Evolutionary conservation across 768 basidiomycete genomes (phyloP).

Genomic region (Boletus barrowsii): DNA sequence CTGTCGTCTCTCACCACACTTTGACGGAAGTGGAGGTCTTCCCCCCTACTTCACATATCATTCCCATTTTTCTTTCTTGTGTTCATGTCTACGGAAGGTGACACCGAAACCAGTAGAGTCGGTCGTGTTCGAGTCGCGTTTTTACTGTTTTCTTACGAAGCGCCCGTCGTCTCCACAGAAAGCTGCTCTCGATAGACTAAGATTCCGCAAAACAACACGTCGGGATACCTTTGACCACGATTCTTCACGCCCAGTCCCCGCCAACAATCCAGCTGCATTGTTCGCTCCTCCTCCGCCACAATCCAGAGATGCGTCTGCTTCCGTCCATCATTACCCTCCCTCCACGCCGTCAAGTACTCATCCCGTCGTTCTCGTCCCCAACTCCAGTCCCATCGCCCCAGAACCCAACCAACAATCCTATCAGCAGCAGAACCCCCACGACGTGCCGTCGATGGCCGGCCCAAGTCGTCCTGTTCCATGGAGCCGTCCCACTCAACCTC

Average conservation of each 20-base stretch:
- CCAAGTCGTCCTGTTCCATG: slow-evolving; percentile 37
- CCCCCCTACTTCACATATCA: slow-evolving; percentile 11
- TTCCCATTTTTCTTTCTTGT: slow-evolving; percentile 19
- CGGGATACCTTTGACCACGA: slow-evolving; percentile 27
- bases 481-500: slow-evolving; percentile 33
- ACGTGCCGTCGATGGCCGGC: slow-evolving; percentile 42
- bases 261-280: slow-evolving; percentile 54
- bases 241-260: slow-evolving; percentile 52
- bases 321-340: slow-evolving; percentile 58
- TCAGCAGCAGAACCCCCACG: slow-evolving; percentile 36
- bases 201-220: slow-evolving; percentile 44
- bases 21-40: slow-evolving; percentile 13
- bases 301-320: slow-evolving; percentile 71
- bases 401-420: slow-evolving; percentile 39
- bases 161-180: slow-evolving; percentile 36
- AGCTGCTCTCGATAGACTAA: slow-evolving; percentile 43
- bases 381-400: slow-evolving; percentile 60
- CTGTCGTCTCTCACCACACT: slow-evolving; percentile 20
- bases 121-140: slow-evolving; percentile 34
- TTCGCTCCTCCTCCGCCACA: slow-evolving; percentile 50
- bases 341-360: slow-evolving; percentile 41
- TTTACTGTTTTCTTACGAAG: slow-evolving; percentile 32
- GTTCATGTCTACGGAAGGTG: slow-evolving; percentile 48
- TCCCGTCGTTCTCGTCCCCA: slow-evolving; percentile 69
- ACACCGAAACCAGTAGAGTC: slow-evolving; percentile 50